Base-by-base conservation (phyloP, 805 yeast genomes). In the Zygosaccharomyces bailii region DNA sequence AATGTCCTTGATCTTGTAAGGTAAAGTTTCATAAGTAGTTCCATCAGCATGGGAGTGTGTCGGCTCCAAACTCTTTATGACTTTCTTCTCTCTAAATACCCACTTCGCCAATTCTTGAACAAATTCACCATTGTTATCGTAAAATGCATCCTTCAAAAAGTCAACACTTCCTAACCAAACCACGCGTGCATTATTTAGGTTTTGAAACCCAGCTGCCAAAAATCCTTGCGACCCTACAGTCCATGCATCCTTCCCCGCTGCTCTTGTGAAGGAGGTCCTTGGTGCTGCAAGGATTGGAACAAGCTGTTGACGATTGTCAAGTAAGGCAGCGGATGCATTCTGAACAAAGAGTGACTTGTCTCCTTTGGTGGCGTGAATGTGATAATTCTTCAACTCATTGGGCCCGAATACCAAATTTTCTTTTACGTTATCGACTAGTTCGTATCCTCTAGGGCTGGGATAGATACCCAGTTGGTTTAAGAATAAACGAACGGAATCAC, bases 401-500 rank as follows among this genome's bases (percentile, higher is more conserved):
- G 63, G 42, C 25, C 54, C 44, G 5, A 43, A 50, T 32, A 40
- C 39, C 34, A 38, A 10, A 5, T 43, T 38, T 20, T 56, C 54
- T 46, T 64, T 60, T 67, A 87, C 87, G 63, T 84, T 82, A 63
- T 89, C 96, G 5, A 73, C 63, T 34, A 84, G 68, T 43, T 70
- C 63, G 61, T 78, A 80, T 40, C 79, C 82, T 59, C 79, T 84
- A 46, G 96, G 95, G 39, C 93, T 76, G 46, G 96, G 86, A 56
- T 72, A 78, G 41, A 93, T 81, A 24, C 96, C 99, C 52, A 90
- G 67, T 61, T 90, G 88, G 56, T 80, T 78, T 52, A 87, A 74
- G 56, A 84, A 82, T 2, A 75, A 68, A 48, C 87, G 78, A 25
- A 84, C 66, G 14, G 82, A 76, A 19, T 84, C 86, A 31, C 83